Conservation (phyloP, 352 stramenopile genomes). For the Globisporangium emineosum region DNA sequence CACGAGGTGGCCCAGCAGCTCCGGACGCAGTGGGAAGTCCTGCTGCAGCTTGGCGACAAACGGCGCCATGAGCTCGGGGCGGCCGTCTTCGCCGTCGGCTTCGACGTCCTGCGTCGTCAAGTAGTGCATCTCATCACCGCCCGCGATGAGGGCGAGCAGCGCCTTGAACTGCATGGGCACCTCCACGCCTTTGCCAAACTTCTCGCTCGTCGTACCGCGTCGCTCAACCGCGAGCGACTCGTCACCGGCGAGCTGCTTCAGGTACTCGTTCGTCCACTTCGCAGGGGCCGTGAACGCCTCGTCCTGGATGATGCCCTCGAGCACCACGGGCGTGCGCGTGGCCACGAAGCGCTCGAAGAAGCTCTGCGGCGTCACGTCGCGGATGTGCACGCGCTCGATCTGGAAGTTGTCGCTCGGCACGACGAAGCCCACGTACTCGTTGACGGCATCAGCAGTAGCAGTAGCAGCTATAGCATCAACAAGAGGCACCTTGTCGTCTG, state of each 20-base stretch:
- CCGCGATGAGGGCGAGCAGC: slow-evolving; percentile 68
- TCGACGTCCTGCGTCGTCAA: slow-evolving; percentile 90
- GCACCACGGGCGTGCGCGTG: slow-evolving; percentile 78
- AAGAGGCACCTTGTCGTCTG: slow-evolving; percentile 18
- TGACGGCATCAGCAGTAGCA: slow-evolving; percentile 17
- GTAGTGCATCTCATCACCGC: slow-evolving; percentile 80
- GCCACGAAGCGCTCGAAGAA: slow-evolving; percentile 83
- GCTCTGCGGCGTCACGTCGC: slow-evolving; percentile 48
- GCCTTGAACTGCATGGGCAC: slow-evolving; percentile 77
- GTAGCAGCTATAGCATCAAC: background rate
- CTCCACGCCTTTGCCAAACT: slow-evolving; percentile 86
- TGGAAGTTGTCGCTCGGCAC: slow-evolving; percentile 39
- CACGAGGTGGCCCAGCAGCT: slow-evolving; percentile 86
- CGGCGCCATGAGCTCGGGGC: slow-evolving; percentile 80
- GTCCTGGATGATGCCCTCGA: slow-evolving; percentile 62
- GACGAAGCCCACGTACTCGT: slow-evolving; percentile 61
- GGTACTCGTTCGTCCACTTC: slow-evolving; percentile 81
- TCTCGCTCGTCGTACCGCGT: slow-evolving; percentile 52
- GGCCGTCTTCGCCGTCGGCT: slow-evolving; percentile 59
- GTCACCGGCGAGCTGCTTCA: slow-evolving; percentile 58
- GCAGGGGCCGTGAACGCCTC: slow-evolving; percentile 38
- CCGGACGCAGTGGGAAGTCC: slow-evolving; percentile 85
- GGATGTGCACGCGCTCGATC: slow-evolving; percentile 53
- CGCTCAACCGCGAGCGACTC: slow-evolving; percentile 78
- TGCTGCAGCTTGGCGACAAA: slow-evolving; percentile 74